Percentiles rank a stretch among this genome's conserved stretches.
These are phyloP conservation scores for Cylindrotheca closterium DNA, from an alignment of 108 stramenopile genomes.

Conservation along the genomic window DNA sequence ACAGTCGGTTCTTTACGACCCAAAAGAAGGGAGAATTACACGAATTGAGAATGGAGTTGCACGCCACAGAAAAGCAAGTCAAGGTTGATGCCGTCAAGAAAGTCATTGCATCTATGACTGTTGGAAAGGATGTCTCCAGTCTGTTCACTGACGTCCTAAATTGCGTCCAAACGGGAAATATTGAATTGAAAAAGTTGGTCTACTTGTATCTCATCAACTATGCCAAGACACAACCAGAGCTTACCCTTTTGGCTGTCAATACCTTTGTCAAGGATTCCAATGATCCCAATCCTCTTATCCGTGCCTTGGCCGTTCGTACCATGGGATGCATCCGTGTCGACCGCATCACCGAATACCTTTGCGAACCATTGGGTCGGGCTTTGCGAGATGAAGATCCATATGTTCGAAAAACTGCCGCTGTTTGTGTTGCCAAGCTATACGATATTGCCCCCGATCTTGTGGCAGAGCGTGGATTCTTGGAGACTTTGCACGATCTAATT, in stretches of 20 bases:
- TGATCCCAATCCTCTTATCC: conserved; percentile 98
- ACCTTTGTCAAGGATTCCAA: conserved; percentile 98
- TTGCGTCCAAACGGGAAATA: conserved; percentile 99
- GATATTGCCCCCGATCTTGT: conserved; percentile 97
- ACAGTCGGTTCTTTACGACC: conserved; percentile 94
- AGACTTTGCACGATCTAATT: conserved; percentile 93
- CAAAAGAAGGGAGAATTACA: conserved; percentile 99
- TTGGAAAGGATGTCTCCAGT: conserved; percentile 97
- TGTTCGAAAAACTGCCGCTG: conserved; percentile 98
- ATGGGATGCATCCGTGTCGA: conserved; percentile 99
- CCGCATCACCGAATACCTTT: conserved; percentile 98
- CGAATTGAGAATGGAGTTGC: conserved; percentile 96
- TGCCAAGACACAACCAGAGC: conserved; percentile 98
- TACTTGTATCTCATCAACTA: conserved; percentile 99
- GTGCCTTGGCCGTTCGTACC: conserved; percentile 98
- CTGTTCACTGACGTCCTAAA: conserved; percentile 99
- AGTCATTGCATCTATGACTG: conserved; percentile 99
- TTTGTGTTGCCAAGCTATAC: conserved; percentile 99
- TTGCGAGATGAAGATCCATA: conserved; percentile 97
- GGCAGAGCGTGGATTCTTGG: conserved; percentile 96
- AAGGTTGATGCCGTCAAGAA: conserved; percentile 99
- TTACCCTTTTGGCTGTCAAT: conserved; percentile 98
- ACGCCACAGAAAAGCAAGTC: conserved; percentile 87
- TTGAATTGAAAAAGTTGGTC: conserved; percentile 98
- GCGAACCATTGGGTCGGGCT: conserved; percentile 92